Percentiles rank a stretch among this genome's conserved stretches.
Evolutionary conservation across 441 rosid genomes (phyloP).

Genomic region (Heliophila coronopifolia): DNA sequence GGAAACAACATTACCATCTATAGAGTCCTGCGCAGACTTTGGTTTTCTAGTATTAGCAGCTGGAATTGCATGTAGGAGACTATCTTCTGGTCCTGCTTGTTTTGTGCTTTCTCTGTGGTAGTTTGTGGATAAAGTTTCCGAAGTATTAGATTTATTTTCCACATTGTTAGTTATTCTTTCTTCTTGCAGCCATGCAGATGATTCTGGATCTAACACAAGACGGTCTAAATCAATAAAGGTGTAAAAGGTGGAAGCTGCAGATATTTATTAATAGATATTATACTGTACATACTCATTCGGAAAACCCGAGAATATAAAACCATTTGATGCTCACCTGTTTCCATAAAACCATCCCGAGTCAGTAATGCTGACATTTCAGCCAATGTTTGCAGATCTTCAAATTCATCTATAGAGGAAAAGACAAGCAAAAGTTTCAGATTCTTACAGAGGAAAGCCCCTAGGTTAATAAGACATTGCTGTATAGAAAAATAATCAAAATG

Average conservation of each 20-base stretch:
- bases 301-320: not conserved
- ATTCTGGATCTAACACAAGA: conserved; percentile 44
- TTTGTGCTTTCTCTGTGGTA: conserved; percentile 37
- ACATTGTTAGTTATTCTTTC: conserved; percentile 36
- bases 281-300: conserved; percentile 11
- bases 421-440: conserved; percentile 13
- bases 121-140: conserved; percentile 42
- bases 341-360: conserved; percentile 45
- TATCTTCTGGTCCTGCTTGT: conserved; percentile 25
- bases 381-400: conserved; percentile 68
- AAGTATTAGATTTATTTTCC: conserved; percentile 41
- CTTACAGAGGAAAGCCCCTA: conserved; percentile 1
- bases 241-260: conserved; percentile 12
- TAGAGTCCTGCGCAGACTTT: conserved; percentile 3
- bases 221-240: conserved; percentile 11
- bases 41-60: conserved; percentile 34
- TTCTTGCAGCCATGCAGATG: conserved; percentile 56
- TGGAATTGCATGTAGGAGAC: conserved; percentile 15
- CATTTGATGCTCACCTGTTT: conserved; percentile 56
- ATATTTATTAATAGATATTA: not conserved
- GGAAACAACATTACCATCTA: conserved; percentile 15
- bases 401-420: conserved; percentile 47
- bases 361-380: conserved; percentile 47
- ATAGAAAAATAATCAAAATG: conserved; percentile 7
- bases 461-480: not conserved